Evolutionary conservation across 345 rosid species (phyloP), one percentile per base, ranked within the genome.

Genomic region (Salix caprea): DNA sequence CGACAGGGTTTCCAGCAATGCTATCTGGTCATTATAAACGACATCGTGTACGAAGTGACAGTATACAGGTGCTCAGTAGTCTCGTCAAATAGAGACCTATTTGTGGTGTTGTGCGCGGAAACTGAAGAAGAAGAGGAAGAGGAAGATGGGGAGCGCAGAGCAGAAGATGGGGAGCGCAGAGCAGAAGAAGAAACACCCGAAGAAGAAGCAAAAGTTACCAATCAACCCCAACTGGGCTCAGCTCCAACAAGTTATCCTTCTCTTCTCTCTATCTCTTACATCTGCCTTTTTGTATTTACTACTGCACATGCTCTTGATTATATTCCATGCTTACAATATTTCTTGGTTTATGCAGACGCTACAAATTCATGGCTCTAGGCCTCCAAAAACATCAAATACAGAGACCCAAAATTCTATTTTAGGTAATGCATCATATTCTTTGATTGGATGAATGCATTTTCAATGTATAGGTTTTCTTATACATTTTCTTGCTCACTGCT

Each of bases 211-310:
- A 58, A 74, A 32, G 39, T 44, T 74, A 16, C 76, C 78, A 7
- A 79, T 84, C 23, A 93, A 93, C 80, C 98, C 98, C 52, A 93
- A 93, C 81, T 93, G 98, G 98, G 88, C 86, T 80, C 89, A 84
- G 70, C 97, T 93, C 74, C 97, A 88, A 78, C 94, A 87, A 85
- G 97, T 91, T 71, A 4, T 65, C 71, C 60, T 19, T 39, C 37
- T 66, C 21, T 72, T 76, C 75, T 64, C 37, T 67, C 78, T 62
- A 32, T 67, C 28, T 44, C 7, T 30, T 46, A 10, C 37, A 23
- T 2, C 42, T 56, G 64, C 74, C 44, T 65, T 1, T 39, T 19
- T 39, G 3, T 39, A 4, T 61, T 37, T 24, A n/a, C 14, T 18
- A n/a, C 14, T 18, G 7, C 19, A 12, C 11, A 5, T 36, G 36